These are phyloP conservation scores for Lipomyces orientalis DNA, from an alignment of 805 yeast species.

Conservation along the genomic window DNA sequence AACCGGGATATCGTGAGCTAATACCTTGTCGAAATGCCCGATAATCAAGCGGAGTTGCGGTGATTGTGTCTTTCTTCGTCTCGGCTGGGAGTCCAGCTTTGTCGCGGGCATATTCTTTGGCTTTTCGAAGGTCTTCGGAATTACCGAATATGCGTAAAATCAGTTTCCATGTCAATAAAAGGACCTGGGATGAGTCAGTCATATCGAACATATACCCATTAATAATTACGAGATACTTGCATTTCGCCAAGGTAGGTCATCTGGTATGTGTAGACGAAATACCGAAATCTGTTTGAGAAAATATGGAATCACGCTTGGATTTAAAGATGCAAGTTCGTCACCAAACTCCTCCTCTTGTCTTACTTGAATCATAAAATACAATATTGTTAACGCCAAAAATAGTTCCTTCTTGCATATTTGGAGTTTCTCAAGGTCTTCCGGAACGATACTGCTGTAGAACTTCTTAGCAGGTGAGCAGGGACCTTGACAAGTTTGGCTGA, in stretches of 20 bases:
- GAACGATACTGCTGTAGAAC: background rate
- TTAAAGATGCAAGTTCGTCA: constrained; percentile 5
- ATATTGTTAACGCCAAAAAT: constrained; percentile 20
- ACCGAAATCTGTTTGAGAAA: constrained; percentile 23
- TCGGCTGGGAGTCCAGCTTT: constrained; percentile 34
- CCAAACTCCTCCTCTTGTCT: constrained; percentile 9
- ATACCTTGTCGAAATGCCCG: constrained; percentile 79
- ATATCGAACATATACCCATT: background rate
- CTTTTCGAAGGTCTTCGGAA: constrained; percentile 16
- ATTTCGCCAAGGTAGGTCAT: constrained; percentile 30
- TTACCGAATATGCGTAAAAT: constrained; percentile 21
- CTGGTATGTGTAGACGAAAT: constrained; percentile 18
- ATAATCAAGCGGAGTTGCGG: constrained; percentile 84
- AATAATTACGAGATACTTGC: background rate
- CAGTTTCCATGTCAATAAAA: constrained; percentile 27
- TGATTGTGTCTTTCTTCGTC: constrained; percentile 41
- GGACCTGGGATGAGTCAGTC: constrained; percentile 11
- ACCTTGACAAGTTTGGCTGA: background rate
- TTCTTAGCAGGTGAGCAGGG: constrained; percentile 4
- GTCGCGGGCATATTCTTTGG: constrained; percentile 26
- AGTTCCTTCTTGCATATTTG: constrained; percentile 6
- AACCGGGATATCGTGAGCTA: constrained; percentile 75
- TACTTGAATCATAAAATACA: constrained; percentile 24
- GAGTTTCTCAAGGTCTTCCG: background rate
- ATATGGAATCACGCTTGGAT: constrained; percentile 25